These are phyloP conservation scores for Quercus glauca DNA, from an alignment of 306 rosid genomes.

Conservation along the genomic window DNA sequence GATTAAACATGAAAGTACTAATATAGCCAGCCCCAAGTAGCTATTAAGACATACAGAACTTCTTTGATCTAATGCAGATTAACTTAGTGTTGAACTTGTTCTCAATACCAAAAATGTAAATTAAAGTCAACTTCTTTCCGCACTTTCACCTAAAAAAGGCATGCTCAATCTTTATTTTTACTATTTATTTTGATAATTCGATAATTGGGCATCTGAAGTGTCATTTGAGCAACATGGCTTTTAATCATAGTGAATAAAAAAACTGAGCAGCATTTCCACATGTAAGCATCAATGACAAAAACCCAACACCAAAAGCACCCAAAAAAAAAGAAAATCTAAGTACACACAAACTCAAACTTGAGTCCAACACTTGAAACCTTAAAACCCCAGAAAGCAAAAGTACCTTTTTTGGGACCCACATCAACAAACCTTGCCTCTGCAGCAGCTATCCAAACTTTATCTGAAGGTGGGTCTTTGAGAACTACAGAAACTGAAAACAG, in stretches of 20 bases:
- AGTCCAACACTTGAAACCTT: background rate
- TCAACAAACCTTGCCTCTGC: conserved; percentile 26
- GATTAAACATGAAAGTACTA: background rate
- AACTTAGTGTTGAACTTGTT: conserved; percentile 4
- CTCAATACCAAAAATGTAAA: background rate
- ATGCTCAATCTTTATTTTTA: background rate
- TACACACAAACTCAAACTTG: background rate
- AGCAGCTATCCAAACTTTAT: conserved; percentile 41
- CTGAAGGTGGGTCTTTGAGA: conserved; percentile 77
- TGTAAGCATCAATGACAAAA: background rate
- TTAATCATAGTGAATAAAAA: too few species aligned
- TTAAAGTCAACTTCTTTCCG: background rate
- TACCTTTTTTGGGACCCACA: conserved; percentile 37
- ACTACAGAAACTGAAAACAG: conserved; percentile 68
- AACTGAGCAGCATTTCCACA: background rate
- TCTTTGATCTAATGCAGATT: background rate
- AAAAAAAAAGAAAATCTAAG: background rate
- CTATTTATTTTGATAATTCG: too few species aligned
- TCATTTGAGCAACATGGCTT: too few species aligned
- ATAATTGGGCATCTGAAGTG: too few species aligned
- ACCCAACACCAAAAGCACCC: background rate
- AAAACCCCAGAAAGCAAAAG: background rate
- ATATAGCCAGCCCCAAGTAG: background rate
- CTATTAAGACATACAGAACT: background rate
- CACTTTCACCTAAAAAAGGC: background rate